Evolutionary conservation across 2,329 filamentous ascomycete genomes (phyloP).

Genomic region (Ophiostoma triangulosporum): DNA sequence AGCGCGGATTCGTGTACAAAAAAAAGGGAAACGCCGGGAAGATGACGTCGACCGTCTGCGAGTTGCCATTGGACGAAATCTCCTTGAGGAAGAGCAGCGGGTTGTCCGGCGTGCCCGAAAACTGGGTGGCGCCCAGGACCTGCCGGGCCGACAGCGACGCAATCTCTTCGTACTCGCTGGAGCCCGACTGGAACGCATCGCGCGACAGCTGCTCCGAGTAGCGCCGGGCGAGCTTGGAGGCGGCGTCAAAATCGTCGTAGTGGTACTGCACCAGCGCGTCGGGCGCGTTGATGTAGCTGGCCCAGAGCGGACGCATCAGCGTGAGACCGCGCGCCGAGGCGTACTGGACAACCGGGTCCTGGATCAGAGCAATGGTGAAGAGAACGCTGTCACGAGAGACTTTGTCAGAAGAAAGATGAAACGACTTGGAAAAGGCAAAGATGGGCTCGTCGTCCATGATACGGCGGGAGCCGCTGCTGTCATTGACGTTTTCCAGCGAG

Average conservation of each 20-base stretch:
- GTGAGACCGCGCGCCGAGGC: conserved; percentile 64
- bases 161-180: conserved; percentile 62
- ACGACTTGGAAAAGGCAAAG: conserved; percentile 61
- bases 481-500: conserved; percentile 44
- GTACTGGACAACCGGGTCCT: conserved; percentile 67
- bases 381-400: conserved; percentile 38
- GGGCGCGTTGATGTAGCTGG: conserved; percentile 52
- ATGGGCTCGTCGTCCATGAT: conserved; percentile 70
- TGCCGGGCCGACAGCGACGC: conserved; percentile 67
- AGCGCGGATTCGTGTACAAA: conserved; percentile 66
- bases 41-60: conserved; percentile 74
- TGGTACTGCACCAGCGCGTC: conserved; percentile 57
- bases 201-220: conserved; percentile 57
- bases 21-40: conserved; percentile 78
- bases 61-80: conserved; percentile 72
- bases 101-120: conserved; percentile 55
- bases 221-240: conserved; percentile 47
- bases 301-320: conserved; percentile 66
- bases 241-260: conserved; percentile 56
- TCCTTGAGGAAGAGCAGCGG: conserved; percentile 71
- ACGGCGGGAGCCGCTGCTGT: conserved; percentile 35
- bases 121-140: conserved; percentile 62
- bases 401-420: conserved; percentile 27
- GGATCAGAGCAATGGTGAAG: conserved; percentile 64
- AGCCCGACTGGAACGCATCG: conserved; percentile 62